Conservation (phyloP, 305 asterid species). For the Fraxinus ornus region DNA sequence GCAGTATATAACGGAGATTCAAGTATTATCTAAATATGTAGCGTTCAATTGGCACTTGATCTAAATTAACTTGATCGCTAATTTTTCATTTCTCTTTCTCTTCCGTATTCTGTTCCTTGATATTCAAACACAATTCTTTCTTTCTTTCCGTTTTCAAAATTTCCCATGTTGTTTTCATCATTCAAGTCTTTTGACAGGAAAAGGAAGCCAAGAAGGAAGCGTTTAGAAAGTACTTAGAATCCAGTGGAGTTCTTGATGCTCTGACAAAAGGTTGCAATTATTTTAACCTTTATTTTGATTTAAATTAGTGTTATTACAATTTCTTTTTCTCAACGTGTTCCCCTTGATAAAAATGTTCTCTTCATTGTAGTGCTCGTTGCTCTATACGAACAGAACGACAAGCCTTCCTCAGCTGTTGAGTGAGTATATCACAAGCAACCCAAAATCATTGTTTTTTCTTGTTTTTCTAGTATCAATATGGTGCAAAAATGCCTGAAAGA, state of each 20-base stretch:
- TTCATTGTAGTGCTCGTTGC: slow-evolving; percentile 68
- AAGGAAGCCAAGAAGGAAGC: slow-evolving; percentile 98
- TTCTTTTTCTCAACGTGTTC: neutral
- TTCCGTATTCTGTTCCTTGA: neutral
- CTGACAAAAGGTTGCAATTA: slow-evolving; percentile 69
- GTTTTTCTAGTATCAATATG: neutral
- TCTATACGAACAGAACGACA: slow-evolving; percentile 87
- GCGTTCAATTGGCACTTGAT: neutral
- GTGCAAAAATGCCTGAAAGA: neutral
- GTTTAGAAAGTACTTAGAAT: slow-evolving; percentile 85
- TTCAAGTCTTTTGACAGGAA: slow-evolving; percentile 46
- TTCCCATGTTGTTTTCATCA: slow-evolving; percentile 2
- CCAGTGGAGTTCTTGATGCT: slow-evolving; percentile 88
- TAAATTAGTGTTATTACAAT: neutral
- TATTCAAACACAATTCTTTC: neutral
- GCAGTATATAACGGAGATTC: neutral
- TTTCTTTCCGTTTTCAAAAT: neutral
- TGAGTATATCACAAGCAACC: slow-evolving; percentile 40
- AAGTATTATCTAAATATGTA: neutral
- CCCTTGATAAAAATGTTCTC: neutral
- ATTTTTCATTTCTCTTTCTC: neutral
- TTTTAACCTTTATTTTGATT: neutral
- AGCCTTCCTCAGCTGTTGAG: slow-evolving; percentile 90
- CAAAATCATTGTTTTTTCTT: neutral
- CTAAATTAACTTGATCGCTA: neutral